A percentile compares a stretch with the other conserved stretches of the same genome.
Evolutionary conservation across 2,329 filamentous ascomycete genomes (phyloP).

Genomic region (Alternaria burnsii): DNA sequence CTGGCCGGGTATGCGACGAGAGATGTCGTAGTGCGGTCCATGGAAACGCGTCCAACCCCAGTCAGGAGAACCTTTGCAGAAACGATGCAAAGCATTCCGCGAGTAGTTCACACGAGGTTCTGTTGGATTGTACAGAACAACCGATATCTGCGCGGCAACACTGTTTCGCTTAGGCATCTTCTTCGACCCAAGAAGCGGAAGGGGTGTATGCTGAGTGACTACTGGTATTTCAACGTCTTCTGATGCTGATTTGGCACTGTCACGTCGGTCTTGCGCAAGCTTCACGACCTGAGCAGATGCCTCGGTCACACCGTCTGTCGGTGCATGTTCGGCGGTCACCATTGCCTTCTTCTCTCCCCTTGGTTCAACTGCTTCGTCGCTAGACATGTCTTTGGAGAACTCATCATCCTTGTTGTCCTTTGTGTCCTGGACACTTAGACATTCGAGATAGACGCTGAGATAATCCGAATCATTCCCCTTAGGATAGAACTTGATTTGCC

Average conservation of each 20-base stretch:
- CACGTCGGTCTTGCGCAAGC: constrained; percentile 2
- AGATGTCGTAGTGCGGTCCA: constrained; percentile 66
- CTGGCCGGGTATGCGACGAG: constrained; percentile 64
- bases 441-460: constrained; percentile 69
- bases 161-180: constrained; percentile 52
- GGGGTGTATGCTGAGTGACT: constrained; percentile 44
- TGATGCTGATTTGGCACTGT: constrained; percentile 5
- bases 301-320: background rate
- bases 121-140: constrained; percentile 69
- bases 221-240: constrained; percentile 1
- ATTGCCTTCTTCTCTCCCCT: background rate
- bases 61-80: constrained; percentile 65
- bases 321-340: background rate
- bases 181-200: constrained; percentile 48
- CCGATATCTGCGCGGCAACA: constrained; percentile 67
- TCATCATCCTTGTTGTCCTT: constrained; percentile 20
- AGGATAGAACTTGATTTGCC: constrained; percentile 72
- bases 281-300: background rate
- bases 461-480: constrained; percentile 67
- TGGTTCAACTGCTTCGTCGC: background rate
- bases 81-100: constrained; percentile 66
- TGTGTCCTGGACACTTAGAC: constrained; percentile 57
- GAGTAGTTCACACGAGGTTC: constrained; percentile 67
- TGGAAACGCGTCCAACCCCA: constrained; percentile 72
- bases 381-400: background rate